Percentiles rank a stretch among this genome's conserved stretches.
These are phyloP conservation scores for Volvariella volvacea DNA, from an alignment of 1,284 basidiomycete species.

Conservation along the genomic window DNA sequence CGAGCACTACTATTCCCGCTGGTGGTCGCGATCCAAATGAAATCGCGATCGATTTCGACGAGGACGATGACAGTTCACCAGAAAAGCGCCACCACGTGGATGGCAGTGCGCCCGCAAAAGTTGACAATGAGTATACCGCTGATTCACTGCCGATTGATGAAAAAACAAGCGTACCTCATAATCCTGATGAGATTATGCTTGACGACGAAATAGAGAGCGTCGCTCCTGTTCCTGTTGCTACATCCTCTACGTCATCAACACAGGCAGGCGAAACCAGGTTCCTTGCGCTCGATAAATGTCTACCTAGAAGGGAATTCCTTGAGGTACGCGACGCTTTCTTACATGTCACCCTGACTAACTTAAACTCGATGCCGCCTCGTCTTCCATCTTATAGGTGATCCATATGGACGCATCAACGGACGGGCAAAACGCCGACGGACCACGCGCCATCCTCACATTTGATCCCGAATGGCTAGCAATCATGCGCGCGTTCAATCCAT, in stretches of 20 bases:
- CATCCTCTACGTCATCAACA: too few species aligned
- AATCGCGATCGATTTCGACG: too few species aligned
- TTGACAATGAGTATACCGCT: too few species aligned
- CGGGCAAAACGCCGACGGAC: slow-evolving; percentile 3
- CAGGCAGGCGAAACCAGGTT: slow-evolving; percentile 72
- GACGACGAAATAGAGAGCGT: slow-evolving; percentile 62
- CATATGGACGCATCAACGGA: slow-evolving; percentile 39
- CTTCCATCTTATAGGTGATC: slow-evolving; percentile 54
- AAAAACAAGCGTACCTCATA: slow-evolving; percentile 6
- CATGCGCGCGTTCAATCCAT: slow-evolving; percentile 78
- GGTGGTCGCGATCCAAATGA: too few species aligned
- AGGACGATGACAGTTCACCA: too few species aligned
- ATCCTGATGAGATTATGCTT: slow-evolving; percentile 67
- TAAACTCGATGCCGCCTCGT: too few species aligned
- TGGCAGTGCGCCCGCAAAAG: too few species aligned
- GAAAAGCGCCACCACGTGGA: too few species aligned
- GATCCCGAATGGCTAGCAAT: slow-evolving; percentile 95
- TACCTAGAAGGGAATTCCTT: slow-evolving; percentile 76
- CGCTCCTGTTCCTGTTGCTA: too few species aligned
- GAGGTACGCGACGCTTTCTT: slow-evolving; percentile 53
- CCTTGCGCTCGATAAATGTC: slow-evolving; percentile 91
- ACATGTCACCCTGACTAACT: too few species aligned
- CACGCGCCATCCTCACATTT: slow-evolving; percentile 46
- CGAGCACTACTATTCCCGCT: too few species aligned
- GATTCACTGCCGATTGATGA: slow-evolving; percentile 6